Percentiles rank a stretch among this genome's conserved stretches.
These are phyloP conservation scores for Venturia asperata DNA, from an alignment of 2,329 filamentous ascomycete species.

Conservation along the genomic window DNA sequence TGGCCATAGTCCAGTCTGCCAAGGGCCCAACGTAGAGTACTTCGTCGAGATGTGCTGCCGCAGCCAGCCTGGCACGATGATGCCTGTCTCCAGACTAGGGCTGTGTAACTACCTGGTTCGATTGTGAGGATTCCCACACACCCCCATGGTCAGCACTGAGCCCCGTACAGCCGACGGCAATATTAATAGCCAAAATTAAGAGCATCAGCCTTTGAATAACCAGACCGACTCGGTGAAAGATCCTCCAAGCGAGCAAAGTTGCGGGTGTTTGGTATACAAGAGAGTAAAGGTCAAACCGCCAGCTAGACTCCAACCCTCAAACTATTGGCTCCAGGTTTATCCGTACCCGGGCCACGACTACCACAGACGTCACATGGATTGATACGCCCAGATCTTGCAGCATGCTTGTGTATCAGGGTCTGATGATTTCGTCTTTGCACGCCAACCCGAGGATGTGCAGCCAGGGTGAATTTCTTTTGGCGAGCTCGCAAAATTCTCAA, in stretches of 20 bases:
- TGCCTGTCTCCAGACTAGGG: slow-evolving; percentile 7
- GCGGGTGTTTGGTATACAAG: no score
- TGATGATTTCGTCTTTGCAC: slow-evolving; percentile 8
- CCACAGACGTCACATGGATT: slow-evolving; percentile 4
- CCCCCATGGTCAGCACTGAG: not conserved
- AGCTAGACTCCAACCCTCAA: no score
- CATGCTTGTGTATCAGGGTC: not conserved
- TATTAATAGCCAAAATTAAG: not conserved
- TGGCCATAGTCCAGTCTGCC: not conserved
- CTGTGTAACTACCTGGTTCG: not conserved
- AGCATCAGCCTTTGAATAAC: not conserved
- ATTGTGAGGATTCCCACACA: not conserved
- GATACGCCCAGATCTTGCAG: not conserved
- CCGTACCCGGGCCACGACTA: not conserved
- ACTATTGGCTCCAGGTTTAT: not conserved
- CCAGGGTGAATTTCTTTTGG: slow-evolving; percentile 8
- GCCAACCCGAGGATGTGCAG: slow-evolving; percentile 3
- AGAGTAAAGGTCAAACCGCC: no score
- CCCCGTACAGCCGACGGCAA: not conserved
- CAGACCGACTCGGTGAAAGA: not conserved
- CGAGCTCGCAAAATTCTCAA: slow-evolving; percentile 7
- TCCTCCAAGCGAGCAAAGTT: not conserved
- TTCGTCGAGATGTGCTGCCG: slow-evolving; percentile 1
- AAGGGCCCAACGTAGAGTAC: slow-evolving; percentile 1
- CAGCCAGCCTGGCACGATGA: slow-evolving; percentile 3